Evolutionary conservation across 345 rosid species (phyloP), one percentile per base, ranked within the genome.

Genomic region (Lumnitzera racemosa): DNA sequence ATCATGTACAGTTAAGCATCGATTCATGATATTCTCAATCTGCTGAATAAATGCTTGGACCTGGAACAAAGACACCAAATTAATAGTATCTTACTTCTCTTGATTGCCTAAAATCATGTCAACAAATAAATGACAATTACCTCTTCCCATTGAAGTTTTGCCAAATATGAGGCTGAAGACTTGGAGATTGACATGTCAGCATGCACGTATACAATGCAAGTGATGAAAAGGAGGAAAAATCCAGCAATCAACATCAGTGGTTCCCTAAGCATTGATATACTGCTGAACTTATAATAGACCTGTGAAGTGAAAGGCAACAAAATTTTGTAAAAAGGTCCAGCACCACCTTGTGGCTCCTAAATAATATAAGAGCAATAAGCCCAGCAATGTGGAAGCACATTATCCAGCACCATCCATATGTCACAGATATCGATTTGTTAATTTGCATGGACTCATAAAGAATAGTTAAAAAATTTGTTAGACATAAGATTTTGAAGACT

Each of bases 131-230:
- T 20, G 48, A 63, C 23, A 64, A 67, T 63, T 67, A 90, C 99
- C 81, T 95, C 95, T 67, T 95, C 97, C 97, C 92, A 95, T 66
- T 95, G 95, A 59, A 79, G 80, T 78, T 84, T 95, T n/a, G 96
- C 94, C 75, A 95, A 70, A 77, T 95, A 95, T 58, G 95, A 71
- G 36, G 96, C 67, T 17, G 99, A 95, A 47, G 89, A 88, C 81
- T 88, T 90, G 69, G 99, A 95, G 75, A 95, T 90, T 65, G 96
- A 83, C 72, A 85, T 64, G 79, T 95, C 97, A 62, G 85, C 85
- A 47, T 79, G 95, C 66, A 79, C 72, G 49, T 79, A 95, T n/a
- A 80, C 69, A 52, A 83, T 82, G 74, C 97, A 85, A 23, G 89
- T 72, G 63, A 86, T 70, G 69, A 95, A 88, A 55, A 95, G 70